These are phyloP conservation scores for Berkeleyomyces basicola DNA, from an alignment of 2,329 filamentous ascomycete species.

Conservation along the genomic window DNA sequence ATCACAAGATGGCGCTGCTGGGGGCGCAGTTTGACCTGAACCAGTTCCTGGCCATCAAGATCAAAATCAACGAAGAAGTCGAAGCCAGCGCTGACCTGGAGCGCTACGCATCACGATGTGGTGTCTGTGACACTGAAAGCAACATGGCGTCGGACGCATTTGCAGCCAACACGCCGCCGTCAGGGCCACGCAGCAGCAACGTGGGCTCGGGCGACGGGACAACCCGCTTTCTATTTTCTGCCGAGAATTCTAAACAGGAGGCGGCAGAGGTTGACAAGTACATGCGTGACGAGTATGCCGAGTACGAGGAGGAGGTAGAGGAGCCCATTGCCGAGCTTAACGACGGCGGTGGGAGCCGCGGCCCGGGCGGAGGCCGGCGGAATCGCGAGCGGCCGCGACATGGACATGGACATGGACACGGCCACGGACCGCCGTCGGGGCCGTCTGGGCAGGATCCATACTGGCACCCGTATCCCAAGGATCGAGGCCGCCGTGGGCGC, in stretches of 20 bases:
- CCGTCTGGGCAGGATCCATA: constrained; percentile 7
- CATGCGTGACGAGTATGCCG: constrained; percentile 58
- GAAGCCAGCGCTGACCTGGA: constrained; percentile 41
- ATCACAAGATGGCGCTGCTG: constrained; percentile 56
- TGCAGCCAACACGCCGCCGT: not conserved
- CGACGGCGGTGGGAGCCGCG: not conserved
- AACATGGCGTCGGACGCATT: not conserved
- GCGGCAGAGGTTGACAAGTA: constrained; percentile 48
- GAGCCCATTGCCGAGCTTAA: constrained; percentile 29
- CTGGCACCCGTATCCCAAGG: constrained; percentile 12
- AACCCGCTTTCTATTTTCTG: constrained; percentile 77
- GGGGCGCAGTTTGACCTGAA: constrained; percentile 58
- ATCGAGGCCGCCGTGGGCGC: constrained; percentile 6
- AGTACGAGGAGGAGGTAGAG: constrained; percentile 64
- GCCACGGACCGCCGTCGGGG: constrained; percentile 8
- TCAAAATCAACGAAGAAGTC: constrained; percentile 68
- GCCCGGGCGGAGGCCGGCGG: constrained; percentile 6
- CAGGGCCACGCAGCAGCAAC: constrained; percentile 4
- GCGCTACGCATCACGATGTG: constrained; percentile 46
- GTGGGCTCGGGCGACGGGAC: constrained; percentile 46
- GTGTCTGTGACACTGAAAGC: constrained; percentile 30
- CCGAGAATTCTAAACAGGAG: constrained; percentile 57
- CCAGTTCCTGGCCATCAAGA: constrained; percentile 71
- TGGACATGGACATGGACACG: not conserved
- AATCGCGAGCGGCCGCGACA: constrained; percentile 7